phyloP scores from a whole-genome alignment of 768 basidiomycete genomes.

The Russula emetica region DNA sequence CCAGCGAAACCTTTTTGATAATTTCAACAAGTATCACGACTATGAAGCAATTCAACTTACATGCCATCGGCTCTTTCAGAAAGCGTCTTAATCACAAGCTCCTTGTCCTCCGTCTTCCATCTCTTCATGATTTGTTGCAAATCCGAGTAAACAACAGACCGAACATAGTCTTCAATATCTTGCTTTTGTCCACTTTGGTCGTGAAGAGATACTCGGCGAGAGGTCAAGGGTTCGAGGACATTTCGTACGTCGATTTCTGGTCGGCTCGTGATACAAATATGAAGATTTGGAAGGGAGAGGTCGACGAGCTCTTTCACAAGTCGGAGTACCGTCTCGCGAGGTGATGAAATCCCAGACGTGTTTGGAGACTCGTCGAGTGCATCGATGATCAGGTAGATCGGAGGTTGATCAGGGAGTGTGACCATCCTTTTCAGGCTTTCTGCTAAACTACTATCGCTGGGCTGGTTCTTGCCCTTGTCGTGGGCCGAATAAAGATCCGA shows the following conservation, averaged over 20 bases:
- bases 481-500: not conserved
- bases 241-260: slow-evolving; percentile 8
- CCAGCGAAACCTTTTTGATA: slow-evolving; percentile 5
- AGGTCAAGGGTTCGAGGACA: not conserved
- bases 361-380: slow-evolving; percentile 9
- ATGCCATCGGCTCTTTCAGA: slow-evolving; percentile 16
- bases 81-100: not conserved
- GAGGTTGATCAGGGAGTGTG: not conserved
- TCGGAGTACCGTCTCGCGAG: not conserved
- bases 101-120: not conserved
- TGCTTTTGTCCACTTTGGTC: slow-evolving; percentile 6
- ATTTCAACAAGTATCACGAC: no score
- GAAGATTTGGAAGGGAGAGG: not conserved
- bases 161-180: not conserved
- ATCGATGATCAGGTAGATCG: slow-evolving; percentile 9
- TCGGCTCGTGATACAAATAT: slow-evolving; percentile 5
- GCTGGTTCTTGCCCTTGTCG: not conserved
- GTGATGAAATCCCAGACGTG: not conserved
- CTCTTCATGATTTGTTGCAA: not conserved
- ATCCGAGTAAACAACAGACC: slow-evolving; percentile 3
- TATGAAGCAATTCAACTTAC: not conserved
- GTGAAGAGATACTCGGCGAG: not conserved
- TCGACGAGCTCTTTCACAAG: not conserved
- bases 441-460: not conserved
- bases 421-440: slow-evolving; percentile 7